Conservation (phyloP, 2,329 filamentous ascomycete genomes). For the Cryphonectria parasitica region DNA sequence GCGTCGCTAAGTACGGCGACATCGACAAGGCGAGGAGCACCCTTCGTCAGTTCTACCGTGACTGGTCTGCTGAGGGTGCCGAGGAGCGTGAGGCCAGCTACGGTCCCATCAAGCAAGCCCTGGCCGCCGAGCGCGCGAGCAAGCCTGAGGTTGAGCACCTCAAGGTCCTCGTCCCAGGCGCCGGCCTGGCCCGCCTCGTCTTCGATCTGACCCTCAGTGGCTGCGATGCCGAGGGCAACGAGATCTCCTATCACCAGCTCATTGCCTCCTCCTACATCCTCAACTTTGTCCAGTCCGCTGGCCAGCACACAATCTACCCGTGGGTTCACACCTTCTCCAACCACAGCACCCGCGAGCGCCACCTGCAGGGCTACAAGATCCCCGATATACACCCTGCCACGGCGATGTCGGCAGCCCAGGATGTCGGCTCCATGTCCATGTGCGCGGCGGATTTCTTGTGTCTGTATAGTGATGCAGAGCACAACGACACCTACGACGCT, state of each 20-base stretch:
- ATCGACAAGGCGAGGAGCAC: constrained; percentile 92
- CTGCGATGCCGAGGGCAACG: constrained; percentile 82
- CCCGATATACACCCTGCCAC: constrained; percentile 79
- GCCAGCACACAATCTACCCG: constrained; percentile 76
- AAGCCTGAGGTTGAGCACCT: constrained; percentile 41
- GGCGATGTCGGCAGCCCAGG: constrained; percentile 46
- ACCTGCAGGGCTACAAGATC: constrained; percentile 72
- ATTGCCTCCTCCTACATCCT: constrained; percentile 79
- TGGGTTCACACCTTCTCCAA: constrained; percentile 92
- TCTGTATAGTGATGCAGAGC: constrained; percentile 71
- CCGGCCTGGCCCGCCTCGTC: constrained; percentile 84
- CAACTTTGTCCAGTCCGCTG: constrained; percentile 64
- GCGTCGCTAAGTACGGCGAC: constrained; percentile 72
- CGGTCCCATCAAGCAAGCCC: constrained; percentile 67
- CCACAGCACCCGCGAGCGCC: constrained; percentile 71
- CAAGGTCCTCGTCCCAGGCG: constrained; percentile 83
- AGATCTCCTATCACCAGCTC: constrained; percentile 97
- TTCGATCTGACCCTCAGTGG: constrained; percentile 81
- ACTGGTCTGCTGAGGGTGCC: constrained; percentile 83
- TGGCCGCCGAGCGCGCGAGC: constrained; percentile 54
- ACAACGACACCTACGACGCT: constrained; percentile 71
- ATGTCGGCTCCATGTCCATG: constrained; percentile 81
- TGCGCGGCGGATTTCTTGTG: constrained; percentile 89
- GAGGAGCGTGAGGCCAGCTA: constrained; percentile 79
- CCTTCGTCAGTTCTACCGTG: constrained; percentile 89